Base-by-base conservation (phyloP, 192 early-diverging fungal species). In the Allomyces arbusculus region DNA sequence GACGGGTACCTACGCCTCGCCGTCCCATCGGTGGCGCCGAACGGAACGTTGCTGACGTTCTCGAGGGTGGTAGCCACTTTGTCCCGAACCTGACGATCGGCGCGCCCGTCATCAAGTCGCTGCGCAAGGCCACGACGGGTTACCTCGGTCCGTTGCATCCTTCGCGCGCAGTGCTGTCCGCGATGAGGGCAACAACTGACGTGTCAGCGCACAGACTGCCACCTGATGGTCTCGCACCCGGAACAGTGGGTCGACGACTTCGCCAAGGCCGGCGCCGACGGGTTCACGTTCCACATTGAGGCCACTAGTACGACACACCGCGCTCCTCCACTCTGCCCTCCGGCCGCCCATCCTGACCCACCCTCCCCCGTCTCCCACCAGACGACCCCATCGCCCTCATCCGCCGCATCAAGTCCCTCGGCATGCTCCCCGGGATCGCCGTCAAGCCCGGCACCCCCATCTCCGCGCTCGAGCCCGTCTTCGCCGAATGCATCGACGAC, bases 61-160 rank as follows among this genome's bases (percentile, higher is more conserved):
- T 3, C 4, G 33, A 3, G 33, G 33, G 33, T 40, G 33, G 33
- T 74, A 87, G 94, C 10, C 94, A 97, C 71, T 97, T 97, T 78
- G 94, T 97, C 12, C 94, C 94, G 63, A 97, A 97, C 78, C 77
- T 97, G 45, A 94, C 94, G 14, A 84, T 94, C 16, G 94, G 94
- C 14, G 89, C 92, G 5, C 94, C 94, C 22, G 86, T 97, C 61
- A 89, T 97, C 71, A 82, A 89, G 67, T 78, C 81, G 63, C 76
- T 97, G 55, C 81, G 90, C 61, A 86, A 89, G 70, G 90, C 93
- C 75, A 87, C 91, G 9, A 77, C 91, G 55, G 90, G 83, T n/a
- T 94, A 92, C 72, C 82, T 97, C 16, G 86, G 86, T 86, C 77
- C 64, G 50, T 61, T 44, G n/a, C 43, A 61, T 63, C 26, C 23